Conservation (phyloP, 164 flowering plant species). For the Liriodendron chinense region DNA sequence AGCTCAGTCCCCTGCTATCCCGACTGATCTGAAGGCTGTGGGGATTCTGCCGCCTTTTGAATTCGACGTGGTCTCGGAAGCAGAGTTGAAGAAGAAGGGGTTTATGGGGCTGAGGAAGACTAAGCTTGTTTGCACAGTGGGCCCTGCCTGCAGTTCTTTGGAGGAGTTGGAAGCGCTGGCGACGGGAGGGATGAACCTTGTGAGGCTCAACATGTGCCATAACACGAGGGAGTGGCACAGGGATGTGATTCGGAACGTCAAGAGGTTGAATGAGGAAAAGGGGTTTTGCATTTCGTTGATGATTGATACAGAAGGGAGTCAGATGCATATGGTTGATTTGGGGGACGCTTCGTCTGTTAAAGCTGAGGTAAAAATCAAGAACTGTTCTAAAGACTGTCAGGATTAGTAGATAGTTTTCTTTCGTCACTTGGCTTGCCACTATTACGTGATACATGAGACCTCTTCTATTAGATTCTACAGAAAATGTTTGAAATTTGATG, state of each 20-base stretch:
- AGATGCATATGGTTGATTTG: constrained; percentile 70
- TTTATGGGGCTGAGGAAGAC: constrained; percentile 83
- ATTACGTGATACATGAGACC: too few relatives aligned
- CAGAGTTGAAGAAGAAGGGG: constrained; percentile 68
- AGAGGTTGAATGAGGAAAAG: constrained; percentile 66
- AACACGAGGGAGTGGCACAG: constrained; percentile 71
- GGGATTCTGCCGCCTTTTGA: constrained; percentile 21
- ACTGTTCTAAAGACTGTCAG: background rate
- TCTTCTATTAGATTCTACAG: too few relatives aligned
- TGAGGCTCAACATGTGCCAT: constrained; percentile 82
- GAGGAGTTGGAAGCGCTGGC: constrained; percentile 67
- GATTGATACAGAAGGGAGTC: constrained; percentile 86
- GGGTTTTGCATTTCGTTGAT: constrained; percentile 72
- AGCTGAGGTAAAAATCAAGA: constrained; percentile 39
- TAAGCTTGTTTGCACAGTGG: constrained; percentile 81
- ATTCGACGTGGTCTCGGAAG: constrained; percentile 60
- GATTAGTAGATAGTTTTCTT: background rate
- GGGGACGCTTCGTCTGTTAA: constrained; percentile 61
- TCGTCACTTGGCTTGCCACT: too few relatives aligned
- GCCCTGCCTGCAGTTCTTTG: constrained; percentile 63
- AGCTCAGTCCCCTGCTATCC: constrained; percentile 21
- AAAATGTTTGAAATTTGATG: too few relatives aligned
- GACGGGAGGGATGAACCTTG: constrained; percentile 77
- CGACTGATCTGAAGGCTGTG: constrained; percentile 22
- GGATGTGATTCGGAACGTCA: constrained; percentile 65